phyloP scores from a whole-genome alignment of 2,329 filamentous ascomycete species.

The Penicillium sp. region DNA sequence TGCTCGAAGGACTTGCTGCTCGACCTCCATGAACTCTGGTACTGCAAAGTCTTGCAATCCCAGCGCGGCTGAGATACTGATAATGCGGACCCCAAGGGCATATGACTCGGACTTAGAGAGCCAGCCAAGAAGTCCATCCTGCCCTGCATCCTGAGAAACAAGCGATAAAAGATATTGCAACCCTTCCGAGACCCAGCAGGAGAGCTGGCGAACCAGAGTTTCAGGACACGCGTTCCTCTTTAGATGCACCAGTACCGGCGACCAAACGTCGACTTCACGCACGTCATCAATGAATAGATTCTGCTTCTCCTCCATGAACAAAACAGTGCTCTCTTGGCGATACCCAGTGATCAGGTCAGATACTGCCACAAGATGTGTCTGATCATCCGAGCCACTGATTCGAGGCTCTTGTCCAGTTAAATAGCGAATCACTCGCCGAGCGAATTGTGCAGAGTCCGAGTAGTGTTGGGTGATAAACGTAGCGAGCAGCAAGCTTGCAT shows the following conservation, averaged over 20 bases:
- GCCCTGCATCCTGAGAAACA: conserved; percentile 35
- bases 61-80: conserved; percentile 43
- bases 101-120: conserved; percentile 71
- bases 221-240: conserved; percentile 27
- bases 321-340: conserved; percentile 46
- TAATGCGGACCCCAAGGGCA: conserved; percentile 44
- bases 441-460: conserved; percentile 36
- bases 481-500: conserved; percentile 49
- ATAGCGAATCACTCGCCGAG: conserved; percentile 42
- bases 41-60: conserved; percentile 25
- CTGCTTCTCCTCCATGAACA: conserved; percentile 89
- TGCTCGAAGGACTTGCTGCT: conserved; percentile 19
- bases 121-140: conserved; percentile 74
- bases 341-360: conserved; percentile 37
- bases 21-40: conserved; percentile 20
- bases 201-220: conserved; percentile 25
- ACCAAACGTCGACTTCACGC: conserved; percentile 74
- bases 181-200: conserved; percentile 39
- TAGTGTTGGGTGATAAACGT: conserved; percentile 43
- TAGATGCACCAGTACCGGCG: conserved; percentile 51
- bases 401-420: conserved; percentile 39
- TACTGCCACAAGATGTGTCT: conserved; percentile 26
- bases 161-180: conserved; percentile 34
- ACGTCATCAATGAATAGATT: conserved; percentile 91
- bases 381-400: conserved; percentile 24